Percentiles rank a stretch among this genome's conserved stretches.
These are phyloP conservation scores for Penicillium egyptiacum DNA, from an alignment of 495 filamentous ascomycete species.

Conservation along the genomic window DNA sequence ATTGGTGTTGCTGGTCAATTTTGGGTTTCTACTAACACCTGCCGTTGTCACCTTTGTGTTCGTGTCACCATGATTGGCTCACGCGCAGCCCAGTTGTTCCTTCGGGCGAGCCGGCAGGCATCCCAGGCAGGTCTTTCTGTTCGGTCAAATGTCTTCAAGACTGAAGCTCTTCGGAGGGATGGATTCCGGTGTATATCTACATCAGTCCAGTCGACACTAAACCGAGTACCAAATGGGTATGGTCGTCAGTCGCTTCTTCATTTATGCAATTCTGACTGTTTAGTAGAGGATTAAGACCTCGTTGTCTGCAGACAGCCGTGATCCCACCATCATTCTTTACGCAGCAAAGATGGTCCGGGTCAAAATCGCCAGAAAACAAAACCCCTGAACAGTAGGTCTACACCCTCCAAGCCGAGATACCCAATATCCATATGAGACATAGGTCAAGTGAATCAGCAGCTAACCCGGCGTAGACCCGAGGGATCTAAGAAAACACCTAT, in stretches of 20 bases:
- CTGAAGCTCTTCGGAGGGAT: background rate
- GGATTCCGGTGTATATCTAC: conserved; percentile 18
- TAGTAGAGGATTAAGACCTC: conserved; percentile 4
- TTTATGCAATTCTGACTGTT: conserved; percentile 5
- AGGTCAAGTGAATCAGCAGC: background rate
- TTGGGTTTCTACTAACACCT: background rate
- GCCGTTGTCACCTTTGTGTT: conserved; percentile 5
- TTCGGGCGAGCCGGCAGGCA: conserved; percentile 14
- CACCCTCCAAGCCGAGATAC: background rate
- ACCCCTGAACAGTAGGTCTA: conserved; percentile 23
- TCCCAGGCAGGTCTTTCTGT: conserved; percentile 3
- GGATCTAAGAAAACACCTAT: conserved; percentile 34
- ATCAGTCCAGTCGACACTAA: conserved; percentile 6
- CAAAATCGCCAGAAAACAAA: conserved; percentile 25
- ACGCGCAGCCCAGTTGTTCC: conserved; percentile 10
- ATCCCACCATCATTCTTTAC: conserved; percentile 9
- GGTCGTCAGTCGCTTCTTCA: background rate
- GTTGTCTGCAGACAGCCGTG: background rate
- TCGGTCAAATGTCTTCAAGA: conserved; percentile 7
- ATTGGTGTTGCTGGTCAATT: background rate
- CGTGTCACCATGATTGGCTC: conserved; percentile 22
- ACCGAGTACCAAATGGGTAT: conserved; percentile 18
- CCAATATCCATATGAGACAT: conserved; percentile 4
- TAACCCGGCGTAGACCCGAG: conserved; percentile 6
- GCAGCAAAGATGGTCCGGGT: conserved; percentile 29